Conservation (phyloP, 306 rosid species). For the Gynostemma pentaphyllum region DNA sequence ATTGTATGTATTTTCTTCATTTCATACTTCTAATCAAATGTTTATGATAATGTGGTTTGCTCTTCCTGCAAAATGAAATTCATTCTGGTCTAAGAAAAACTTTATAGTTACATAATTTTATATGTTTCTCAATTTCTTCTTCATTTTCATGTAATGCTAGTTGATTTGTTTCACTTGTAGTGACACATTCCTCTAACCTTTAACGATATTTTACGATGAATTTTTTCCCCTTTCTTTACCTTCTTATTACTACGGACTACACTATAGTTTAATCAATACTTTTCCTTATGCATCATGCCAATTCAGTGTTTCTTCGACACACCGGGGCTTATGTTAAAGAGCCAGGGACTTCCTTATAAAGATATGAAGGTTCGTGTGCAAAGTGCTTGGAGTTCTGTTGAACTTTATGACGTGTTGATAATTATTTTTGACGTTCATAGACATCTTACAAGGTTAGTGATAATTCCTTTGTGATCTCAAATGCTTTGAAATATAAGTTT, state of each 20-base stretch:
- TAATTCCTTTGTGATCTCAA: neutral
- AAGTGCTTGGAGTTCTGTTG: slow-evolving; percentile 92
- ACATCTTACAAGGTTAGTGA: slow-evolving; percentile 65
- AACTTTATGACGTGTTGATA: slow-evolving; percentile 69
- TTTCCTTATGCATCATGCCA: neutral
- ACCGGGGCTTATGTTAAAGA: slow-evolving; percentile 66
- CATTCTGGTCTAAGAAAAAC: neutral
- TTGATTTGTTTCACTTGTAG: neutral
- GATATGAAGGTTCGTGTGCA: slow-evolving; percentile 85
- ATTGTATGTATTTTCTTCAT: slow-evolving; percentile 59
- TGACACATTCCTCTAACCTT: neutral
- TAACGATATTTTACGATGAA: neutral
- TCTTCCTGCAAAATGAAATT: neutral
- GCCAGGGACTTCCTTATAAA: slow-evolving; percentile 52
- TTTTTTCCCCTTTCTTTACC: neutral
- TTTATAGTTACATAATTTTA: neutral
- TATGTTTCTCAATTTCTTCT: neutral
- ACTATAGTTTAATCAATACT: neutral
- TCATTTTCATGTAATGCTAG: neutral
- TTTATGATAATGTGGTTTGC: too few relatives aligned
- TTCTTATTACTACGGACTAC: neutral
- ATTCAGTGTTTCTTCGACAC: slow-evolving; percentile 94
- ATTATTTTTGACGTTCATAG: slow-evolving; percentile 89
- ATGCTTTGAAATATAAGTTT: neutral
- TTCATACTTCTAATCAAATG: too few relatives aligned